Base-by-base conservation (phyloP, 2,329 filamentous ascomycete species). In the Neopestalotiopsis clavispora region DNA sequence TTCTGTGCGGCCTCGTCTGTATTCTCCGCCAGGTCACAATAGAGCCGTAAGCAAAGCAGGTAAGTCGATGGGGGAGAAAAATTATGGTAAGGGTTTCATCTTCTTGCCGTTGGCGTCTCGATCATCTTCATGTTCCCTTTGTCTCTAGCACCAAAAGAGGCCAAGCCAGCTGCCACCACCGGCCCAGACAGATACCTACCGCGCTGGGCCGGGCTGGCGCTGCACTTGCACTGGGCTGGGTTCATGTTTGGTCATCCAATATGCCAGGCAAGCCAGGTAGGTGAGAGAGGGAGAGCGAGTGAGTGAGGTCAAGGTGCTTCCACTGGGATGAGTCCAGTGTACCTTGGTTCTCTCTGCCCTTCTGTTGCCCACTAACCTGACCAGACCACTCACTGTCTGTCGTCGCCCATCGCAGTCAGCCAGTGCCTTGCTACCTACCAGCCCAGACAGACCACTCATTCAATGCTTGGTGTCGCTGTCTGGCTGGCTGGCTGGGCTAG, bases 91-190 rank as follows among this genome's bases (percentile, higher is more conserved):
- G 59, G 34, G 59, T 62, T 62, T 62, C 59, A 62, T 62, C 28
- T 62, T 62, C 34, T 59, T 30, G 14, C 32, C 59, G 32, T 62
- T 34, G 59, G 59, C 59, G 59, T 62, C 59, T 62, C 59, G 32
- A 38, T 62, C 59, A 40, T 23, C 14, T 52, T 20, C 30, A 40
- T 17, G 30, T 38, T 62, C 59, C 59, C 34, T 62, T 34, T 62
- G 59, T 38, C 34, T 34, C 34, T 34, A 62, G 59, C 59, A 62
- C 59, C 59, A 40, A 62, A 62, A 62, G 59, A 62, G 59, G 59
- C 59, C 34, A 62, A 30, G 34, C 30, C 59, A 62, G 30, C 59
- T 34, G 30, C 59, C 23, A 59, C 23, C 57, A 59, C 57, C 23
- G 30, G 57, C 57, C 57, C 57, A 59, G 30, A 34, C 57, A 59